Evolutionary conservation across 2,329 filamentous ascomycete species (phyloP).

Genomic region (Nothomitra cinnamomea): DNA sequence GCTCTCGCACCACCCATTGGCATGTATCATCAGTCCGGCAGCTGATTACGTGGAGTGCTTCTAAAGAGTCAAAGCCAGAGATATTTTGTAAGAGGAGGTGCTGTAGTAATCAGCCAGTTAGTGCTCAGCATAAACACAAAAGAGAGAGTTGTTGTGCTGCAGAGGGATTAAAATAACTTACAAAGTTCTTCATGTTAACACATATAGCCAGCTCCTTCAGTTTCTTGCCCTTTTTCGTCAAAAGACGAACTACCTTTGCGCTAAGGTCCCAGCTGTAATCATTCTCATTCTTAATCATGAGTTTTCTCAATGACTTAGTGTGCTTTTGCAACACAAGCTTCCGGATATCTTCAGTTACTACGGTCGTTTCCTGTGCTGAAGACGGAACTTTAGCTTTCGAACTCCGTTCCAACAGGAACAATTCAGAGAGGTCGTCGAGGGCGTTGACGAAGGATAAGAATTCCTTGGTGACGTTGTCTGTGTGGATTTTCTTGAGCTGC

Average conservation of each 20-base stretch:
- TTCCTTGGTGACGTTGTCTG: conserved; percentile 40
- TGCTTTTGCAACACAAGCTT: conserved; percentile 41
- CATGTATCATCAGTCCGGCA: conserved; percentile 40
- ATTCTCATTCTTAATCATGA: conserved; percentile 43
- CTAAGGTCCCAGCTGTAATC: conserved; percentile 39
- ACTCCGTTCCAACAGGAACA: conserved; percentile 41
- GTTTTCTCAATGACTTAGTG: conserved; percentile 31
- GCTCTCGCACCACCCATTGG: conserved; percentile 38
- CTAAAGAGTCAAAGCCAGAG: conserved; percentile 29
- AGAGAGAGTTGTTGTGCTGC: too few relatives aligned
- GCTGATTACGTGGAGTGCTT: conserved; percentile 37
- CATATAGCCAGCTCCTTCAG: conserved; percentile 39
- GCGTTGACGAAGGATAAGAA: conserved; percentile 38
- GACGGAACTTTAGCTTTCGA: conserved; percentile 34
- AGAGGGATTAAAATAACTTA: too few relatives aligned
- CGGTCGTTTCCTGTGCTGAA: conserved; percentile 32
- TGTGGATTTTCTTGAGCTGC: conserved; percentile 40
- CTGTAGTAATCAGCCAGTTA: conserved; percentile 19
- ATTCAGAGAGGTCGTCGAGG: conserved; percentile 36
- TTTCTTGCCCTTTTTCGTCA: conserved; percentile 31
- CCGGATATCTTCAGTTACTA: conserved; percentile 41
- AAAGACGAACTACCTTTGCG: conserved; percentile 34
- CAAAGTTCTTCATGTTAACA: conserved; percentile 36
- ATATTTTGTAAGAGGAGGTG: conserved; percentile 41
- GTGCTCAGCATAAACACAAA: too few relatives aligned